Evolutionary conservation across 768 basidiomycete genomes (phyloP).

Genomic region (Sarcodon aspratus): DNA sequence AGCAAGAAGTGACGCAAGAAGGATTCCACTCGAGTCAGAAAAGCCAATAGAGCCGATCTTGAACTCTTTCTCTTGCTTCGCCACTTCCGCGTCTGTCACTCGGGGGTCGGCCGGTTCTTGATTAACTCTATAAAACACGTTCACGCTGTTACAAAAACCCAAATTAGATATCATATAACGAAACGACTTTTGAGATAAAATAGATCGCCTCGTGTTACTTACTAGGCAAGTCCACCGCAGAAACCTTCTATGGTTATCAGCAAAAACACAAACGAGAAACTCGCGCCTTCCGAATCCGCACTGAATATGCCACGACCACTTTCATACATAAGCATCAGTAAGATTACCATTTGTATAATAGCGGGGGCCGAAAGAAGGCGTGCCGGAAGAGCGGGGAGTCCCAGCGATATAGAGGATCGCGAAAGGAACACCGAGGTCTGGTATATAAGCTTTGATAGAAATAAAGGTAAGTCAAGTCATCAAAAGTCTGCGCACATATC

Average conservation of each 20-base stretch:
- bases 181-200: constrained; percentile 5
- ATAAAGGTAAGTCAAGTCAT: neutral
- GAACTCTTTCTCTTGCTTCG: constrained; percentile 75
- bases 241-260: constrained; percentile 84
- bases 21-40: constrained; percentile 66
- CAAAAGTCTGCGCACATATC: neutral
- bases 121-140: constrained; percentile 77
- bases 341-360: constrained; percentile 56
- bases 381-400: constrained; percentile 67
- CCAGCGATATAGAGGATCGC: constrained; percentile 81
- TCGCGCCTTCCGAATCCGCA: constrained; percentile 26
- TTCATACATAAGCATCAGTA: constrained; percentile 51
- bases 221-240: constrained; percentile 91
- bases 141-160: constrained; percentile 43
- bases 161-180: constrained; percentile 1
- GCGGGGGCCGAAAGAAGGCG: constrained; percentile 66
- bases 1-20: constrained; percentile 48
- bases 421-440: constrained; percentile 91
- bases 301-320: constrained; percentile 59
- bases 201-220: constrained; percentile 20
- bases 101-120: constrained; percentile 47
- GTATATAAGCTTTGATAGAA: constrained; percentile 52
- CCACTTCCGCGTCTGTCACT: constrained; percentile 41
- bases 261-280: constrained; percentile 55
- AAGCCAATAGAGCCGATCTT: constrained; percentile 87